phyloP scores from a whole-genome alignment of 306 rosid species.

The barrel medic (Medicago truncatula) region MtrunA17r5.0-ANR NC_053047.1:1631501-1632000 shows the following conservation, averaged over 20 bases:
- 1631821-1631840: background rate
- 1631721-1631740: conserved; percentile 43
- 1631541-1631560: conserved; percentile 3
- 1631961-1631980: too few relatives aligned
- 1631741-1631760: conserved; percentile 54
- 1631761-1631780: conserved; percentile 34
- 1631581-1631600: conserved; percentile 41
- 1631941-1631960: too few relatives aligned
- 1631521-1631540: conserved; percentile 21
- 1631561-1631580: conserved; percentile 13
- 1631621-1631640: background rate
- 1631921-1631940: too few relatives aligned
- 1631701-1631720: conserved; percentile 19
- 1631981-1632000: too few relatives aligned
- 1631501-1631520: conserved; percentile 20
- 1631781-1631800: background rate
- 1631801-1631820: too few relatives aligned
- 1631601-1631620: conserved; percentile 44
- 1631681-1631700: conserved; percentile 50
- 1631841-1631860: background rate
- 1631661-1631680: conserved; percentile 28
- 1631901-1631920: too few relatives aligned
- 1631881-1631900: too few relatives aligned
- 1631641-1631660: conserved; percentile 42
- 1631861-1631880: too few relatives aligned